phyloP scores from a whole-genome alignment of 2,329 filamentous ascomycete genomes.

The Eutypa lata region DNA sequence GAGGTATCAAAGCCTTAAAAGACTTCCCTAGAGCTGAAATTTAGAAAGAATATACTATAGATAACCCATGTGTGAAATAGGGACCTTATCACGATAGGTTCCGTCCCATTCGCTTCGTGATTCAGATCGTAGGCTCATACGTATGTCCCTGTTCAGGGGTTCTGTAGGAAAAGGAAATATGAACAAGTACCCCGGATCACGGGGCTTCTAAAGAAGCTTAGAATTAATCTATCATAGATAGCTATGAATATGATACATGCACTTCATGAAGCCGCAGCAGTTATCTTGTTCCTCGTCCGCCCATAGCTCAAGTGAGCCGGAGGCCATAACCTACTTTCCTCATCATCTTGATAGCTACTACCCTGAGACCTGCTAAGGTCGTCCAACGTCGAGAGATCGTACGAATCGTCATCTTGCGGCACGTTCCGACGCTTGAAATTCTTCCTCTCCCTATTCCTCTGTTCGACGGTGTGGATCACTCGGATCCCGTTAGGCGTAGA shows the following conservation, averaged over 20 bases:
- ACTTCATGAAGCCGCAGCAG: not conserved
- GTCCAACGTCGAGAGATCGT: constrained; percentile 6
- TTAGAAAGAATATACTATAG: too few species aligned
- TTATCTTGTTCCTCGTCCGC: not conserved
- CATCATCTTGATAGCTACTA: constrained; percentile 1
- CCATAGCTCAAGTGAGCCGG: not conserved
- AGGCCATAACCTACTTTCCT: constrained; percentile 11
- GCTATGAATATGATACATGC: not conserved
- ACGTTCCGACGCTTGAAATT: constrained; percentile 10
- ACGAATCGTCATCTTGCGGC: constrained; percentile 3
- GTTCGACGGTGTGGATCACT: constrained; percentile 9
- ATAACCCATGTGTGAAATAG: too few species aligned
- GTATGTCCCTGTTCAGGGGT: too few species aligned
- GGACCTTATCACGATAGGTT: too few species aligned
- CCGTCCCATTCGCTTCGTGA: too few species aligned
- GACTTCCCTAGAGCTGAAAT: too few species aligned
- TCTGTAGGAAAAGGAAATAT: too few species aligned
- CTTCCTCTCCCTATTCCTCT: constrained; percentile 10
- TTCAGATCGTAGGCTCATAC: too few species aligned
- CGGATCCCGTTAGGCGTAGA: constrained; percentile 3
- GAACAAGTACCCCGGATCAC: too few species aligned
- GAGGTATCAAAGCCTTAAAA: too few species aligned
- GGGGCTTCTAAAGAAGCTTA: too few species aligned
- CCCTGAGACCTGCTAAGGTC: constrained; percentile 3
- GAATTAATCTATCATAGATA: too few species aligned